Conservation (phyloP, 495 filamentous ascomycete species). For the Annulohypoxylon maeteangense region DNA sequence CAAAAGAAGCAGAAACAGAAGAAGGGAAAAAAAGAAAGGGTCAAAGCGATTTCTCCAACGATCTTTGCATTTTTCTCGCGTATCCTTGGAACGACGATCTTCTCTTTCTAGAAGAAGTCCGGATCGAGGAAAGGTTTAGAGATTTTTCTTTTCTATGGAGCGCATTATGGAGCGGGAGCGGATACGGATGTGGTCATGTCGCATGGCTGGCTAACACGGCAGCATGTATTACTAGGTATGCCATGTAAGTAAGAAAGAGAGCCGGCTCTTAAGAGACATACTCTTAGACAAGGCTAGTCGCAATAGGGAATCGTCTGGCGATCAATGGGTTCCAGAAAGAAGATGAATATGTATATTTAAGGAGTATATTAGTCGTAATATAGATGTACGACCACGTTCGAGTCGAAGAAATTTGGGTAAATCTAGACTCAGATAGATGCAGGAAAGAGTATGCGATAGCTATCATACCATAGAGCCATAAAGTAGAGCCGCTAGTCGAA, state of each 20-base stretch:
- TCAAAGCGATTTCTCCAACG: constrained; percentile 23
- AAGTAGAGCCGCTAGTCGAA: constrained; percentile 18
- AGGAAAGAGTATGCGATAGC: constrained; percentile 29
- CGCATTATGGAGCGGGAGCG: constrained; percentile 32
- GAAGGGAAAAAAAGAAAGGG: too few relatives aligned
- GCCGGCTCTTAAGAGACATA: constrained; percentile 20
- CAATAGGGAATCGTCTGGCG: background rate
- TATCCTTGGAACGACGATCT: constrained; percentile 20
- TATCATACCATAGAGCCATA: background rate
- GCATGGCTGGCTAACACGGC: constrained; percentile 16
- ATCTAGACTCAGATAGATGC: constrained; percentile 39
- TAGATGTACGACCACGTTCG: background rate
- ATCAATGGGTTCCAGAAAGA: background rate
- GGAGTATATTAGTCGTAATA: constrained; percentile 17
- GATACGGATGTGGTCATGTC: constrained; percentile 13
- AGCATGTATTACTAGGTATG: background rate
- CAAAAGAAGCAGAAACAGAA: background rate
- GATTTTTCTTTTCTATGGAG: constrained; percentile 17
- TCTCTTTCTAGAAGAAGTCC: constrained; percentile 32
- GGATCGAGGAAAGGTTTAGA: constrained; percentile 4
- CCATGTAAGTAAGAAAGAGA: background rate
- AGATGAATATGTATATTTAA: constrained; percentile 2
- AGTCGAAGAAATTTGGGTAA: constrained; percentile 2
- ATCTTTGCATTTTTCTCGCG: background rate
- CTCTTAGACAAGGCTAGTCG: constrained; percentile 2